phyloP scores from a whole-genome alignment of 2,329 filamentous ascomycete genomes.

The Epichloe uncinata region DNA sequence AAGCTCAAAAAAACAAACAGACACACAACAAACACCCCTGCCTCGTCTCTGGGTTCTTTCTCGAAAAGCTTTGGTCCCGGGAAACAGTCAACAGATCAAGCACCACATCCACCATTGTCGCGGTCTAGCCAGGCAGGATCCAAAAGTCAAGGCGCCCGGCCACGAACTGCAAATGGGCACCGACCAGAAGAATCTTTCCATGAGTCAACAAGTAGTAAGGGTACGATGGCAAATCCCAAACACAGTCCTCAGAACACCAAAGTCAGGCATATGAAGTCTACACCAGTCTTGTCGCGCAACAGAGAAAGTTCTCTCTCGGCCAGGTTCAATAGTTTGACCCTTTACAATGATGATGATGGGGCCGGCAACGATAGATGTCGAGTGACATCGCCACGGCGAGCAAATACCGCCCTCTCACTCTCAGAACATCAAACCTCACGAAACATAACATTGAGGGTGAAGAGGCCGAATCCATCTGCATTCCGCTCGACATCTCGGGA shows the following conservation, averaged over 20 bases:
- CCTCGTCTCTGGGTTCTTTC: slow-evolving; percentile 30
- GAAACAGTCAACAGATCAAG: slow-evolving; percentile 34
- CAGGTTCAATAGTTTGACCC: slow-evolving; percentile 25
- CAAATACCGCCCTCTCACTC: slow-evolving; percentile 16
- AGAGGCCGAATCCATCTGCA: slow-evolving; percentile 6
- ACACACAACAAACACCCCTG: slow-evolving; percentile 15
- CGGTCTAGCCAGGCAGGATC: slow-evolving; percentile 34
- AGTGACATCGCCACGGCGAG: slow-evolving; percentile 27
- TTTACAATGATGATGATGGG: slow-evolving; percentile 17
- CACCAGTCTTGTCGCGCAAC: slow-evolving; percentile 15
- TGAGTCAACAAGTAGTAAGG: slow-evolving; percentile 17
- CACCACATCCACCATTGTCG: slow-evolving; percentile 38
- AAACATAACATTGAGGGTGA: slow-evolving; percentile 9
- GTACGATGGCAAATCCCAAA: slow-evolving; percentile 18
- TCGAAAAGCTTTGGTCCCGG: slow-evolving; percentile 44
- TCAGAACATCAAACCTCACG: slow-evolving; percentile 2
- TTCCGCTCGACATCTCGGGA: slow-evolving; percentile 11
- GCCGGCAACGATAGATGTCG: slow-evolving; percentile 23
- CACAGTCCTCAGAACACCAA: slow-evolving; percentile 10
- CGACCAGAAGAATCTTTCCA: slow-evolving; percentile 27
- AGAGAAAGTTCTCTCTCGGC: slow-evolving; percentile 33
- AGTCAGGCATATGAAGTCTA: slow-evolving; percentile 14
- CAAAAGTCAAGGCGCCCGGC: slow-evolving; percentile 24
- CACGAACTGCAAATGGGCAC: slow-evolving; percentile 27
- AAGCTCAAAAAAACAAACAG: slow-evolving; percentile 25